Evolutionary conservation across 495 filamentous ascomycete genomes (phyloP).

Genomic region (Saxophila tyrrhenica): DNA sequence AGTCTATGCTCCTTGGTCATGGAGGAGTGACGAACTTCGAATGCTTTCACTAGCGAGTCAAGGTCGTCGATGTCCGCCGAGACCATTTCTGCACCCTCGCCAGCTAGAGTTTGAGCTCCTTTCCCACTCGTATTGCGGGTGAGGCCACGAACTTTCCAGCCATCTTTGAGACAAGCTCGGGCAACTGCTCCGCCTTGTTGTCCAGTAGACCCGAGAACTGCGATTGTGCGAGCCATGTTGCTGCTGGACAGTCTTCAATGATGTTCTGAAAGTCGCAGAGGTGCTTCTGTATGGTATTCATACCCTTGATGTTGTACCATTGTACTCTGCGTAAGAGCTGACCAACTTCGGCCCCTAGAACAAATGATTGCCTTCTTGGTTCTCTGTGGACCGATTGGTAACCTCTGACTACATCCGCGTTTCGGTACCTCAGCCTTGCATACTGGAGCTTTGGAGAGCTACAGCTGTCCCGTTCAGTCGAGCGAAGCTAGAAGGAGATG

Average conservation of each 20-base stretch:
- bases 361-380: not conserved
- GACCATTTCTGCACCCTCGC: conserved; percentile 12
- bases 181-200: conserved; percentile 14
- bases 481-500: no score
- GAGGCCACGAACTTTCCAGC: conserved; percentile 16
- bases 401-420: not conserved
- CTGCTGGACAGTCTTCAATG: no score
- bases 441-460: no score
- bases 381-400: not conserved
- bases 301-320: not conserved
- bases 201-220: conserved; percentile 12
- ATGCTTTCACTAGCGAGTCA: conserved; percentile 13
- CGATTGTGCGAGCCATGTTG: conserved; percentile 6
- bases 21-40: conserved; percentile 9
- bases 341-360: no score
- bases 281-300: not conserved
- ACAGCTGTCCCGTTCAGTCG: no score
- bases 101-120: conserved; percentile 7
- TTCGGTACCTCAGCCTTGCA: no score
- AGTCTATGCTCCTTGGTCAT: not conserved
- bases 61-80: conserved; percentile 13
- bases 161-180: conserved; percentile 4
- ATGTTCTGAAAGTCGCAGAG: not conserved
- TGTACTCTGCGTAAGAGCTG: not conserved
- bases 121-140: conserved; percentile 8